Conservation (phyloP, 345 rosid species). For the Boechera retrofracta region DNA sequence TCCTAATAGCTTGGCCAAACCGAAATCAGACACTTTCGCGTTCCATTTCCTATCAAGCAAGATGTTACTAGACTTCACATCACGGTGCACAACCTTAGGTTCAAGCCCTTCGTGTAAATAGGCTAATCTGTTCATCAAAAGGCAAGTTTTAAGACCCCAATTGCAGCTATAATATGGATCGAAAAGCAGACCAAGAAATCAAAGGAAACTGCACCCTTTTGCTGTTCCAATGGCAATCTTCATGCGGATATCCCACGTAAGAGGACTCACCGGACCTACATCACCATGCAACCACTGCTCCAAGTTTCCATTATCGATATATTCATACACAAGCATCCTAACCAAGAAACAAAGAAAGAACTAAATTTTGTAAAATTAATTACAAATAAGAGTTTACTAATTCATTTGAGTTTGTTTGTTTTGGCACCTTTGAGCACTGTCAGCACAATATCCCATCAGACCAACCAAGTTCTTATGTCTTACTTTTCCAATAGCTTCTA, state of each 20-base stretch:
- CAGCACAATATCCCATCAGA: constrained; percentile 87
- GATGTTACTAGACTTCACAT: constrained; percentile 92
- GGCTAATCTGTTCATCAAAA: constrained; percentile 66
- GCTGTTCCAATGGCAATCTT: constrained; percentile 93
- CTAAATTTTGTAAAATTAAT: neutral
- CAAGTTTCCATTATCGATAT: constrained; percentile 87
- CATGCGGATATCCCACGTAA: constrained; percentile 92
- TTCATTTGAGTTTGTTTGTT: constrained; percentile 7
- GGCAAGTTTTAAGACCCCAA: neutral
- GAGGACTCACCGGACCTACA: constrained; percentile 83
- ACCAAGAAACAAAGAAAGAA: constrained; percentile 13
- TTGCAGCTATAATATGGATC: neutral
- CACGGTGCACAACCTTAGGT: constrained; percentile 95
- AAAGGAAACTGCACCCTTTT: constrained; percentile 61
- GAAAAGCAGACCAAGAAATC: neutral
- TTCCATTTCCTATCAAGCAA: constrained; percentile 85
- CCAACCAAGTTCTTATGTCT: constrained; percentile 97
- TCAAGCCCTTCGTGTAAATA: constrained; percentile 96
- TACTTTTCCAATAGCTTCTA: constrained; percentile 95
- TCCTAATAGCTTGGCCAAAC: constrained; percentile 88
- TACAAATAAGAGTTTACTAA: neutral
- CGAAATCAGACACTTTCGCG: constrained; percentile 88
- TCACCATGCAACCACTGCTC: constrained; percentile 99
- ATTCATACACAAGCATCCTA: constrained; percentile 98
- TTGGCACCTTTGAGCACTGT: constrained; percentile 75